These are phyloP conservation scores for Candida ficus DNA, from an alignment of 805 yeast species.

Conservation along the genomic window DNA sequence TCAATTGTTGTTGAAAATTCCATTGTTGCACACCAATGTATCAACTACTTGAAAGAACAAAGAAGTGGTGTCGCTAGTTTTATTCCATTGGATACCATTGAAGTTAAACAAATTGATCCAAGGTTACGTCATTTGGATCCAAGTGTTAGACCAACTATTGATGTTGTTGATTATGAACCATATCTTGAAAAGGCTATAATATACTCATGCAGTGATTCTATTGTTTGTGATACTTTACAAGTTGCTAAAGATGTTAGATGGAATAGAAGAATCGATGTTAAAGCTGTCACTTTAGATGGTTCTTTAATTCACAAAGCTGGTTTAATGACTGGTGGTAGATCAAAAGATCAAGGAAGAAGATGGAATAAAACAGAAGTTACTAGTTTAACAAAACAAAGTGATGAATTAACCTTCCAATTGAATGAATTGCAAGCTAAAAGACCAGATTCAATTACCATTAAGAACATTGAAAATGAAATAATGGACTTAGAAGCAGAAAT, in stretches of 20 bases:
- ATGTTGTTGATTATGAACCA: conserved; percentile 66
- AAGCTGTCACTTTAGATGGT: conserved; percentile 79
- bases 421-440: conserved; percentile 37
- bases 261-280: conserved; percentile 51
- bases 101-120: conserved; percentile 47
- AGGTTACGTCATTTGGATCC: conserved; percentile 48
- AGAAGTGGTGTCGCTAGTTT: conserved; percentile 82
- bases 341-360: conserved; percentile 42
- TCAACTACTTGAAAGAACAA: conserved; percentile 76
- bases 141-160: conserved; percentile 63
- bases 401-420: conserved; percentile 42
- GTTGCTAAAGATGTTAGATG: conserved; percentile 72
- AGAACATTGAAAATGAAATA: conserved; percentile 52
- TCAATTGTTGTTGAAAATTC: conserved; percentile 77
- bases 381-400: conserved; percentile 43
- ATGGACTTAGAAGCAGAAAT: conserved; percentile 42
- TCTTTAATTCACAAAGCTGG: conserved; percentile 81
- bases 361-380: conserved; percentile 75
- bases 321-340: conserved; percentile 86
- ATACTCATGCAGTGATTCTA: conserved; percentile 72
- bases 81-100: conserved; percentile 80
- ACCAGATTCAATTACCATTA: conserved; percentile 53
- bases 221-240: conserved; percentile 67
- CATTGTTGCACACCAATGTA: conserved; percentile 67
- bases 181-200: conserved; percentile 70